Evolutionary conservation across 2,329 filamentous ascomycete species (phyloP), one percentile per base, ranked within the genome.

Genomic region (Microascus cirrosus): DNA sequence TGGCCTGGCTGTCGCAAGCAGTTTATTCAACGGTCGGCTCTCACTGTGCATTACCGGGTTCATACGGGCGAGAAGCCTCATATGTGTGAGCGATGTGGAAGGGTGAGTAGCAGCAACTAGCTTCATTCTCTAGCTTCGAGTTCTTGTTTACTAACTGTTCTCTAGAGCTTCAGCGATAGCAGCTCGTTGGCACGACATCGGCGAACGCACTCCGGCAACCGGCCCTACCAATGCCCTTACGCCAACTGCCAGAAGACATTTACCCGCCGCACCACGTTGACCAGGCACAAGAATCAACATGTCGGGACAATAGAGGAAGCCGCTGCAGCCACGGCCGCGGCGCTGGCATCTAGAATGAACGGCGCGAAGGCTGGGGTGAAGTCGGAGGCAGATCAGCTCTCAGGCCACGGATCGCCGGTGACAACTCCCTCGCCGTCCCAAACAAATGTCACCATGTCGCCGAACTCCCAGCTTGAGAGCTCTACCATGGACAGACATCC

Each of bases 241-340:
- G 92, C 91, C 60, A 92, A 96, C 70, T 99, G 94, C 72, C 92
- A 97, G 69, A 97, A 97, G 80, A 97, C 93, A 0, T 99, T 99
- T 68, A 99, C 94, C 11, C 86, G 94, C 59, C 87, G 93, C 62
- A 97, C 94, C 1, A 97, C 94, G 2, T 77, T 99, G 61, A 99
- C 93, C 2, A 85, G 94, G 55, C 94, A 99, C 69, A 91, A 96
- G 73, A 96, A 95, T 65, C 90, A 95, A 66, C 94, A 97, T 71
- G 95, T 89, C 22, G 94, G 93, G 50, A 96, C 92, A 0, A 89
- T 96, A 18, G 93, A 96, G 70, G 93, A 97, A 71, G 90, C 93
- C 10, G 91, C 91, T 2, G 89, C 85, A 2, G 90, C 91, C 4
- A 96, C 91, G 0, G 91, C 90, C 36, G 91, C 91, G 50, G 92